Conservation (phyloP, 106 monocot genomes). For the Hemerocallis citrina region DNA sequence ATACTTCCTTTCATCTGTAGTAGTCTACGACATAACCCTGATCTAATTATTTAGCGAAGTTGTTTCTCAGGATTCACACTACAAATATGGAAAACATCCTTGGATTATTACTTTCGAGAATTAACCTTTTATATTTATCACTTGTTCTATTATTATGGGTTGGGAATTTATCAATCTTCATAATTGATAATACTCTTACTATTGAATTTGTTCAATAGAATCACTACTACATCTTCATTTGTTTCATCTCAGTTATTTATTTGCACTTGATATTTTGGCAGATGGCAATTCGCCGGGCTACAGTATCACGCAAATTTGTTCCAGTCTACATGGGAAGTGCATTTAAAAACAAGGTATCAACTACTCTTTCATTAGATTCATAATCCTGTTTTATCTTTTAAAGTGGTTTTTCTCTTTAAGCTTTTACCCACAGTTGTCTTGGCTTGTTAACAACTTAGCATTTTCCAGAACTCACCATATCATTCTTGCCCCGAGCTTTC, state of each 20-base stretch:
- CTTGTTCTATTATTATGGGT: too few species aligned
- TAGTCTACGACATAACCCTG: too few species aligned
- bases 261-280: slow-evolving; percentile 19
- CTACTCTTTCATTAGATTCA: background rate
- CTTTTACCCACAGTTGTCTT: background rate
- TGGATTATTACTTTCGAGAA: too few species aligned
- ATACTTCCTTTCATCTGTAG: too few species aligned
- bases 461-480: background rate
- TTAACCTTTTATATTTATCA: too few species aligned
- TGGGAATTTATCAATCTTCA: too few species aligned
- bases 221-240: background rate
- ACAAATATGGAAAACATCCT: too few species aligned
- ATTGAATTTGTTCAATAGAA: background rate
- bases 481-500: background rate
- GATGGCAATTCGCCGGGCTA: slow-evolving; percentile 95
- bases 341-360: slow-evolving; percentile 99
- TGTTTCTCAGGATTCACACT: too few species aligned
- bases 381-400: background rate
- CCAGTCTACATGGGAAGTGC: slow-evolving; percentile 99
- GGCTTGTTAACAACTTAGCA: background rate
- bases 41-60: too few species aligned
- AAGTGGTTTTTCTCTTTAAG: background rate
- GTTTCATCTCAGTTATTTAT: background rate
- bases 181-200: background rate
- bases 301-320: slow-evolving; percentile 82